These are phyloP conservation scores for Podila epicladia DNA, from an alignment of 192 early-diverging fungal species.

Conservation along the genomic window DNA sequence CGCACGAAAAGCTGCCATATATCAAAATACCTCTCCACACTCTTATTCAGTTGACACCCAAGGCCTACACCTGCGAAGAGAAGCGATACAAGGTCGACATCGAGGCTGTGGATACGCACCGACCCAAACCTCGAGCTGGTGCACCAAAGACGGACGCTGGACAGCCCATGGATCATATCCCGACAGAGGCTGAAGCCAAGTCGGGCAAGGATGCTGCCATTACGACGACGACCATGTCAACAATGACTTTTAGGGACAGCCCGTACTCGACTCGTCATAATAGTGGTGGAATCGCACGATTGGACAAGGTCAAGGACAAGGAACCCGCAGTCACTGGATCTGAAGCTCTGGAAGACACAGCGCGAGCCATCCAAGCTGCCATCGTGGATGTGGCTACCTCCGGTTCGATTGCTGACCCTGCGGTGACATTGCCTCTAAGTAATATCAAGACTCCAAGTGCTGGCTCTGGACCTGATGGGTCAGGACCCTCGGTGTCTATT, in stretches of 20 bases:
- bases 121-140: slow-evolving; percentile 69
- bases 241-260: slow-evolving; percentile 38
- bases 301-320: not conserved
- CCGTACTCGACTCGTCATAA: not conserved
- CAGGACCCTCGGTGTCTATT: no score
- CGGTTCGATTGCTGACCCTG: slow-evolving; percentile 4
- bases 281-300: not conserved
- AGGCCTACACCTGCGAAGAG: slow-evolving; percentile 95
- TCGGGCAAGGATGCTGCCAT: slow-evolving; percentile 18
- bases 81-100: slow-evolving; percentile 95
- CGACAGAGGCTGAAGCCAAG: slow-evolving; percentile 4
- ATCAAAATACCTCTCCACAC: slow-evolving; percentile 99
- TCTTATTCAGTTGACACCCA: slow-evolving; percentile 95
- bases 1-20: slow-evolving; percentile 96
- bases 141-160: slow-evolving; percentile 1
- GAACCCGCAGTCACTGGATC: not conserved
- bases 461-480: not conserved
- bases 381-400: slow-evolving; percentile 3
- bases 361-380: slow-evolving; percentile 9
- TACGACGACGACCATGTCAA: slow-evolving; percentile 48
- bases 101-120: slow-evolving; percentile 97
- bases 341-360: not conserved
- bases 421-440: slow-evolving; percentile 16
- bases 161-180: not conserved
- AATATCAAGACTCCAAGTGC: slow-evolving; percentile 12